These are phyloP conservation scores for Alternaria infectoria DNA, from an alignment of 2,329 filamentous ascomycete species.

Conservation along the genomic window DNA sequence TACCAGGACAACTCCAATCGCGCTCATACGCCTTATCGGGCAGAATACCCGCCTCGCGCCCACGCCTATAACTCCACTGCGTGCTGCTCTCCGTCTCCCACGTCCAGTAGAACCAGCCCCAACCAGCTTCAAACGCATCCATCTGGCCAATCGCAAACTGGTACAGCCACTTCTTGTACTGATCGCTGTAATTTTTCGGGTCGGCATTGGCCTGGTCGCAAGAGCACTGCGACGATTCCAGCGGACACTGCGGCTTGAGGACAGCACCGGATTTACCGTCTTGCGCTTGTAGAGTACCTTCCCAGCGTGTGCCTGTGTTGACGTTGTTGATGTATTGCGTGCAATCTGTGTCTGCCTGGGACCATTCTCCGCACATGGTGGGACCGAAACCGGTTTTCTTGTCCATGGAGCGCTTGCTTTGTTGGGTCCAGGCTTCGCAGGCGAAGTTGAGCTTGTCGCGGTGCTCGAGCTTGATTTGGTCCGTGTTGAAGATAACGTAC, in stretches of 20 bases:
- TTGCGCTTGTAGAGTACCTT: constrained; percentile 75
- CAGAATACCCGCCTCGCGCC: constrained; percentile 77
- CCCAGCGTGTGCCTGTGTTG: constrained; percentile 86
- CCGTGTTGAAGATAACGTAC: constrained; percentile 96
- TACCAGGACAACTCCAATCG: constrained; percentile 50
- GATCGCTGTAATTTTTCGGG: constrained; percentile 67
- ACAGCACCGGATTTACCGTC: constrained; percentile 68
- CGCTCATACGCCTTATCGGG: constrained; percentile 60
- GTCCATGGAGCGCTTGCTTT: constrained; percentile 75
- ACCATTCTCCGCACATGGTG: constrained; percentile 96
- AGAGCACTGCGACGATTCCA: constrained; percentile 65
- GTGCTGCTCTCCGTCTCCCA: constrained; percentile 87
- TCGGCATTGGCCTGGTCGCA: constrained; percentile 80
- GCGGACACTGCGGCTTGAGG: constrained; percentile 76
- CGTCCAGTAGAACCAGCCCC: constrained; percentile 99
- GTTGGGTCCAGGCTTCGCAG: constrained; percentile 83
- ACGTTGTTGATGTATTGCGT: constrained; percentile 87
- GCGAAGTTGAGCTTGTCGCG: constrained; percentile 84
- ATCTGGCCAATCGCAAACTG: constrained; percentile 97
- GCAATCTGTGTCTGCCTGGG: constrained; percentile 96
- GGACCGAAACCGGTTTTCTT: constrained; percentile 83
- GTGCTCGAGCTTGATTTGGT: constrained; percentile 83
- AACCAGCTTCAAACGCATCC: constrained; percentile 87
- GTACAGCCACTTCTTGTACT: constrained; percentile 84
- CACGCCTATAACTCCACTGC: constrained; percentile 92